These are phyloP conservation scores for Apiotrichum gracile DNA, from an alignment of 1,284 basidiomycete genomes.

Conservation along the genomic window DNA sequence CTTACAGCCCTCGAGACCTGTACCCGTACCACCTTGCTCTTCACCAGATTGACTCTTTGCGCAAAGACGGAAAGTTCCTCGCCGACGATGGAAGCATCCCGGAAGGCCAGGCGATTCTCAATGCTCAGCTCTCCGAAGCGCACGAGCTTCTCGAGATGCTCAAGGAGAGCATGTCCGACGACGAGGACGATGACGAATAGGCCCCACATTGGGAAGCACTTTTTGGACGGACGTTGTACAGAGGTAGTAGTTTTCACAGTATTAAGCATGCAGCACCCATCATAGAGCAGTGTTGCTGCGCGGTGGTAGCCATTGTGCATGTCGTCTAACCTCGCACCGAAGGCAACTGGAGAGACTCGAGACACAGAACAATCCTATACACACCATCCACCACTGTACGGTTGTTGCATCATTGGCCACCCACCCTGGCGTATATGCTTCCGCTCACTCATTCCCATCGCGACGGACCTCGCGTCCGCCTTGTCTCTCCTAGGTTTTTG, in stretches of 20 bases:
- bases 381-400: too few species aligned
- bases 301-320: too few species aligned
- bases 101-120: constrained; percentile 94
- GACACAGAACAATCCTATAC: too few species aligned
- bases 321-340: too few species aligned
- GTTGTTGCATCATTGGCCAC: too few species aligned
- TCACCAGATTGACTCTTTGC: constrained; percentile 89
- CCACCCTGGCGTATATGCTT: too few species aligned
- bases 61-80: constrained; percentile 88
- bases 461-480: too few species aligned
- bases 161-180: constrained; percentile 46
- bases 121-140: constrained; percentile 93
- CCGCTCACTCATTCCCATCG: too few species aligned
- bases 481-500: too few species aligned
- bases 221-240: background rate
- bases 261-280: background rate
- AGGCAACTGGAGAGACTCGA: too few species aligned
- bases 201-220: too few species aligned
- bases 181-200: constrained; percentile 35
- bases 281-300: too few species aligned
- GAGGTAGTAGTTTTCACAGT: background rate
- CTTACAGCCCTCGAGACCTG: constrained; percentile 88
- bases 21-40: constrained; percentile 96
- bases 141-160: constrained; percentile 88
- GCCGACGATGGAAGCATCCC: constrained; percentile 66